Evolutionary conservation across 768 basidiomycete species (phyloP).

Genomic region (Mycena crocata): DNA sequence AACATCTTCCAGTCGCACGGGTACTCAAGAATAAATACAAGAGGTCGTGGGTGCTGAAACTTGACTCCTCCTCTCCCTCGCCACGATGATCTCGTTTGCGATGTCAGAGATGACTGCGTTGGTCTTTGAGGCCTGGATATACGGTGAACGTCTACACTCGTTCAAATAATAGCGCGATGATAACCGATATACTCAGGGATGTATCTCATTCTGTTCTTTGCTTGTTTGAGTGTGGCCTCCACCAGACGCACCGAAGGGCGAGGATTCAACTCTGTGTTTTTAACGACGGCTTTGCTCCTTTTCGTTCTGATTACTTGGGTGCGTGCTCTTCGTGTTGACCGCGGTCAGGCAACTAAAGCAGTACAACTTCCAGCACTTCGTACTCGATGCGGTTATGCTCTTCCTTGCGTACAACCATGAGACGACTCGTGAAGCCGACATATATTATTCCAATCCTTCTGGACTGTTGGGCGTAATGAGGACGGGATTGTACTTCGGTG

Average conservation of each 20-base stretch:
- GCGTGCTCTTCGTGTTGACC: neutral
- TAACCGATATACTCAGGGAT: neutral
- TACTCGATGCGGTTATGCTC: neutral
- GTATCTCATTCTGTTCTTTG: constrained; percentile 2
- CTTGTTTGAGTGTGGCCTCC: neutral
- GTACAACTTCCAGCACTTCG: neutral
- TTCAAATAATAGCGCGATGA: neutral
- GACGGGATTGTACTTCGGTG: neutral
- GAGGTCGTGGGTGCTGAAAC: too few species aligned
- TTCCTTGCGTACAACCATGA: neutral
- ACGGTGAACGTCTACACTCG: neutral
- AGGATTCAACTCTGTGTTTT: neutral
- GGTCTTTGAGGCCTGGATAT: neutral
- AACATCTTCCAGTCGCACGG: too few species aligned
- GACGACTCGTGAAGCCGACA: neutral
- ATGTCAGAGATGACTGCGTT: neutral
- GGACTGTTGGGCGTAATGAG: neutral
- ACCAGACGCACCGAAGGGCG: neutral
- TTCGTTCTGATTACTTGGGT: neutral
- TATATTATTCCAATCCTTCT: neutral
- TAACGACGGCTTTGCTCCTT: neutral
- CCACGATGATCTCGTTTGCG: neutral
- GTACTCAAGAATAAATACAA: too few species aligned
- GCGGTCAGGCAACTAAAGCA: too few species aligned
- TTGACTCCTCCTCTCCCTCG: too few species aligned